Conservation (phyloP, 2,329 filamentous ascomycete genomes). For the Fusarium mundagurra region DNA sequence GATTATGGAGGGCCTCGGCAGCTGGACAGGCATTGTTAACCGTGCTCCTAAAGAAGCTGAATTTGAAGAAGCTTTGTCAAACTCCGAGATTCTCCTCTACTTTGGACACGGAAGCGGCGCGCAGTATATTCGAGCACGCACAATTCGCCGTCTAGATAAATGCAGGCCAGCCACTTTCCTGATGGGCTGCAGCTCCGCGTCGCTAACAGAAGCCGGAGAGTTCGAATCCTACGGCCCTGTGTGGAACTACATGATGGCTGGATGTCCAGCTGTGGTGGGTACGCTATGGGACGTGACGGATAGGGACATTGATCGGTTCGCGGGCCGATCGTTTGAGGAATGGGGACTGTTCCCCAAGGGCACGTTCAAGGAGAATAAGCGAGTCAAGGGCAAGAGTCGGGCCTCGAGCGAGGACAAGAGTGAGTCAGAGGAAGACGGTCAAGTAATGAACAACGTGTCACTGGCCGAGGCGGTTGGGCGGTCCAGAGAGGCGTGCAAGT, state of each 20-base stretch:
- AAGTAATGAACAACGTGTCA: slow-evolving; percentile 55
- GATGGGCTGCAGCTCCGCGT: slow-evolving; percentile 93
- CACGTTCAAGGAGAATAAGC: slow-evolving; percentile 52
- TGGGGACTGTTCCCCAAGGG: slow-evolving; percentile 79
- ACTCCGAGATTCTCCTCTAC: slow-evolving; percentile 82
- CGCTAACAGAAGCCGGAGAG: slow-evolving; percentile 79
- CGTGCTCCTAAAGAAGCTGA: slow-evolving; percentile 79
- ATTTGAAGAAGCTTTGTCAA: slow-evolving; percentile 73
- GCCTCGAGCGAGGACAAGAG: slow-evolving; percentile 37
- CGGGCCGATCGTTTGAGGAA: slow-evolving; percentile 78
- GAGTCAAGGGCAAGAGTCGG: slow-evolving; percentile 43
- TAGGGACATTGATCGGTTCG: slow-evolving; percentile 94
- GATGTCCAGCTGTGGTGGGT: slow-evolving; percentile 85
- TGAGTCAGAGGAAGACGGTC: slow-evolving; percentile 37
- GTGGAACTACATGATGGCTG: slow-evolving; percentile 90
- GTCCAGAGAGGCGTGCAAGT: slow-evolving; percentile 81
- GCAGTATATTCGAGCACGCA: slow-evolving; percentile 89
- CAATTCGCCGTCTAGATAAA: slow-evolving; percentile 79
- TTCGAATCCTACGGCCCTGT: slow-evolving; percentile 93
- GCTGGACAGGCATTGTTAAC: slow-evolving; percentile 77
- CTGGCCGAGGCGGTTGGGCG: slow-evolving; percentile 84
- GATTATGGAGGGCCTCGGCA: slow-evolving; percentile 69
- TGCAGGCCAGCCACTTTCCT: slow-evolving; percentile 84
- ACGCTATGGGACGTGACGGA: slow-evolving; percentile 99
- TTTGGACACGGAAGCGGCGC: slow-evolving; percentile 96